phyloP scores from a whole-genome alignment of 768 basidiomycete species.

The Lactarius hengduanensis region DNA sequence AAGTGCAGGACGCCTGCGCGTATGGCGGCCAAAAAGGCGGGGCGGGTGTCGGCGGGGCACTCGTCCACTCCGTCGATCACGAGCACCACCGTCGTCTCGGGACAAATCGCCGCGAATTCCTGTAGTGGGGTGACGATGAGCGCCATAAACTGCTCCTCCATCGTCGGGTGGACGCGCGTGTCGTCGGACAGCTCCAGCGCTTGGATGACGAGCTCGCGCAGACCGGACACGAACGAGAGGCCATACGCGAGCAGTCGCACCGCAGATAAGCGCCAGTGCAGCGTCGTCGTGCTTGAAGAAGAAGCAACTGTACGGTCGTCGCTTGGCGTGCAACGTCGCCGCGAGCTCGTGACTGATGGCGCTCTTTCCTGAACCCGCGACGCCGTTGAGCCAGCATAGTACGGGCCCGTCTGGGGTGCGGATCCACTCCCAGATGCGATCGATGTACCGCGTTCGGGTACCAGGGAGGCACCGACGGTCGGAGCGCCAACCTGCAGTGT shows the following conservation, averaged over 20 bases:
- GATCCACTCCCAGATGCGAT: constrained; percentile 22
- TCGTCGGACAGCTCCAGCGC: constrained; percentile 18
- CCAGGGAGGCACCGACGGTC: constrained; percentile 22
- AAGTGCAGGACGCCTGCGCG: constrained; percentile 10
- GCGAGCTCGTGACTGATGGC: constrained; percentile 29
- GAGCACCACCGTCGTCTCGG: constrained; percentile 20
- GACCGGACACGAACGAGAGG: constrained; percentile 20
- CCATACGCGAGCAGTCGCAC: constrained; percentile 27
- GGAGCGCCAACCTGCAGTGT: constrained; percentile 21
- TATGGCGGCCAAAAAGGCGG: constrained; percentile 16
- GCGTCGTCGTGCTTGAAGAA: constrained; percentile 27
- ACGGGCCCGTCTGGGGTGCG: constrained; percentile 13
- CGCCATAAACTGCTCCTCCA: constrained; percentile 27
- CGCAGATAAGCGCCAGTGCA: constrained; percentile 19
- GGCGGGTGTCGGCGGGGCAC: constrained; percentile 18
- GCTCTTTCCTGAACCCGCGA: constrained; percentile 30
- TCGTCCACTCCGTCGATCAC: constrained; percentile 30
- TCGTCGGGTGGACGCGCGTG: constrained; percentile 8
- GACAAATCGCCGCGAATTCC: constrained; percentile 17
- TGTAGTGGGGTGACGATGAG: constrained; percentile 21
- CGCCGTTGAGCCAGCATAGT: constrained; percentile 26
- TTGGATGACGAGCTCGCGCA: constrained; percentile 16
- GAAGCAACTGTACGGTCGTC: constrained; percentile 27
- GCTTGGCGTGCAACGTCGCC: constrained; percentile 16
- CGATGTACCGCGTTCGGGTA: constrained; percentile 25